A percentile compares a stretch with the other conserved stretches of the same genome.
Evolutionary conservation across 345 rosid species (phyloP).

Genomic region (Laguncularia racemosa): DNA sequence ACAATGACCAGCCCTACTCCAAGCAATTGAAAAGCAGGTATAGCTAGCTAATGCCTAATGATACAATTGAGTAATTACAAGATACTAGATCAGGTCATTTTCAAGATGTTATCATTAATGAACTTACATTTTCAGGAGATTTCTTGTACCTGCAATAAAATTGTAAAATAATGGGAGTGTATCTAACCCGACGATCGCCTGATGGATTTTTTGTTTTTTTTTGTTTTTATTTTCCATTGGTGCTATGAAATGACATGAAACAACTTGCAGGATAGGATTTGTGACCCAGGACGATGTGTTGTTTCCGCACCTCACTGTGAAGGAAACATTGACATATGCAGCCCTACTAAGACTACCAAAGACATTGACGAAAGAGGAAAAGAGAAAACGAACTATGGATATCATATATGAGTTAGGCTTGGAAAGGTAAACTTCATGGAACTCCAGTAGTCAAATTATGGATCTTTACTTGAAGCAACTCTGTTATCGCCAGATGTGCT

Average conservation of each 20-base stretch:
- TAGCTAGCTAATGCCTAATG: conserved; percentile 1
- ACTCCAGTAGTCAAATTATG: too few relatives aligned
- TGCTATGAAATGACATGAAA: conserved; percentile 3
- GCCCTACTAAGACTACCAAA: conserved; percentile 75
- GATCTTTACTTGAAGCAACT: too few relatives aligned
- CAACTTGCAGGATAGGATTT: conserved; percentile 73
- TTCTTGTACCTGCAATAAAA: too few relatives aligned
- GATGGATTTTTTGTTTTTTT: too few relatives aligned
- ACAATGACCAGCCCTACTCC: conserved; percentile 72
- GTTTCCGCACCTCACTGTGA: conserved; percentile 93
- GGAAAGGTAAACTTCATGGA: conserved; percentile 49
- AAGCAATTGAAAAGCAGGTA: conserved; percentile 86
- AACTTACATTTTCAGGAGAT: too few relatives aligned
- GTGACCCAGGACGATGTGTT: conserved; percentile 96
- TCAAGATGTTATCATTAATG: too few relatives aligned
- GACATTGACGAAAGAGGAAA: conserved; percentile 55
- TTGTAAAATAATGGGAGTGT: too few relatives aligned
- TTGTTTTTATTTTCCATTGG: too few relatives aligned
- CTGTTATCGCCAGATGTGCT: too few relatives aligned
- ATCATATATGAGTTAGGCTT: conserved; percentile 79
- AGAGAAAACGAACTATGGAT: conserved; percentile 69
- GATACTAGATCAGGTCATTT: too few relatives aligned
- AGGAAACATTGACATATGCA: conserved; percentile 81
- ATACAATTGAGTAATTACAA: too few relatives aligned
- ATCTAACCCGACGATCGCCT: too few relatives aligned